phyloP scores from a whole-genome alignment of 2,329 filamentous ascomycete species.

The Ophiosphaerella narmari region DNA sequence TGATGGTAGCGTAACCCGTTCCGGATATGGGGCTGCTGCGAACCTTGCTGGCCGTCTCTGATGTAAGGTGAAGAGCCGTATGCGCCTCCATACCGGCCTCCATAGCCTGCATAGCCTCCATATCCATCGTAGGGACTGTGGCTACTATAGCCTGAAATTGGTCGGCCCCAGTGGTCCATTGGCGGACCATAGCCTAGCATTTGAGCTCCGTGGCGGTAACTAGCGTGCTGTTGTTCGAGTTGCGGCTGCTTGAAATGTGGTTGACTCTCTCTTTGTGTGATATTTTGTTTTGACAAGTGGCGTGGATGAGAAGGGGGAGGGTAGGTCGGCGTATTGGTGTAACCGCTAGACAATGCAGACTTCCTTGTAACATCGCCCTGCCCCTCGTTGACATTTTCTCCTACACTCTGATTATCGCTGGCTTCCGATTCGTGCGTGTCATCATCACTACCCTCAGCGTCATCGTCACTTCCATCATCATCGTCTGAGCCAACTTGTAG shows the following conservation, averaged over 20 bases:
- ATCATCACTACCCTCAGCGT: slow-evolving; percentile 6
- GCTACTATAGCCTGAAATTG: slow-evolving; percentile 6
- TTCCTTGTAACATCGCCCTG: slow-evolving; percentile 6
- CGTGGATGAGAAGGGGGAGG: not conserved
- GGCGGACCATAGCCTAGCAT: slow-evolving; percentile 1
- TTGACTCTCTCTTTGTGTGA: not conserved
- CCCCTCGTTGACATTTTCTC: slow-evolving; percentile 2
- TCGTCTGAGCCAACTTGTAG: slow-evolving; percentile 11
- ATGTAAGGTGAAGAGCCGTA: not conserved
- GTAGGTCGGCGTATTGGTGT: slow-evolving; percentile 10
- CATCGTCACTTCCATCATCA: slow-evolving; percentile 5
- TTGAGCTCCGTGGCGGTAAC: slow-evolving; percentile 4
- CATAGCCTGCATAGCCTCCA: slow-evolving; percentile 10
- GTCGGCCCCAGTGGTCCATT: slow-evolving; percentile 8
- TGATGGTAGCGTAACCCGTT: slow-evolving; percentile 6
- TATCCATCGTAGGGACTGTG: slow-evolving; percentile 10
- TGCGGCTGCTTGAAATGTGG: not conserved
- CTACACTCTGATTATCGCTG: not conserved
- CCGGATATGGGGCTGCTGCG: slow-evolving; percentile 1
- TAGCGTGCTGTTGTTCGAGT: slow-evolving; percentile 1
- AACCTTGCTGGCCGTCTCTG: not conserved
- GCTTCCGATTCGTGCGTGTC: slow-evolving; percentile 2
- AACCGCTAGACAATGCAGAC: slow-evolving; percentile 9
- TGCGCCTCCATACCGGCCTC: not conserved
- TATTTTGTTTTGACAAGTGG: slow-evolving; percentile 7